A percentile compares a stretch with the other conserved stretches of the same genome.
Conservation (phyloP, 306 rosid genomes). For the Castanopsis chinensis region DNA sequence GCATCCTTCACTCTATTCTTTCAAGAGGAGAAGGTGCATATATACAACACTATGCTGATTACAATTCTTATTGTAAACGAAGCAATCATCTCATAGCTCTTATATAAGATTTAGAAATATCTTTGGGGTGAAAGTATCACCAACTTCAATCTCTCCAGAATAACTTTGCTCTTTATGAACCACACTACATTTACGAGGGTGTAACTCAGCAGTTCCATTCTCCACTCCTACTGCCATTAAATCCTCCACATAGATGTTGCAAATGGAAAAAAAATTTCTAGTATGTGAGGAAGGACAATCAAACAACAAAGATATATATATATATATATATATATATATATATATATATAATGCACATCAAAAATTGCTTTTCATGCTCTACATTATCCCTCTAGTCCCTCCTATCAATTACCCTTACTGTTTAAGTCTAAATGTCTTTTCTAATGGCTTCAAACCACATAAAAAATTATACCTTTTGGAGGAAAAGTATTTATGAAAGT, state of each 20-base stretch:
- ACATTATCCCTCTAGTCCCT: too few species aligned
- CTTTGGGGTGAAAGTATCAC: conserved; percentile 58
- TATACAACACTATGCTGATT: not conserved
- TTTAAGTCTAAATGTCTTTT: too few species aligned
- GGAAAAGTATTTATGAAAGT: not conserved
- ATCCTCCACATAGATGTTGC: too few species aligned
- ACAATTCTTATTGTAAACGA: not conserved
- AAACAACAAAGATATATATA: not conserved
- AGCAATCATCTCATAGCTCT: not conserved
- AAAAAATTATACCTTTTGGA: not conserved
- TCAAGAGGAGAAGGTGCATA: too few species aligned
- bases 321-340: not conserved
- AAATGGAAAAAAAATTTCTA: too few species aligned
- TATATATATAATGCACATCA: not conserved
- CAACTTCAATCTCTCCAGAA: conserved; percentile 75
- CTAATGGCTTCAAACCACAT: not conserved
- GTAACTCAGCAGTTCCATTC: conserved; percentile 28
- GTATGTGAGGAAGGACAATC: too few species aligned
- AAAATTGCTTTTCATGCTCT: not conserved
- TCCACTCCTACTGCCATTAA: too few species aligned
- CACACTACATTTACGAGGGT: conserved; percentile 51
- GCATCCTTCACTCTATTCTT: too few species aligned
- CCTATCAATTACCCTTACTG: too few species aligned
- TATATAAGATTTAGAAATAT: conserved; percentile 12
- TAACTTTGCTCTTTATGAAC: conserved; percentile 50